Base-by-base conservation (phyloP, 148 eudicot species). In the Rhododendron kiyosumense region DNA sequence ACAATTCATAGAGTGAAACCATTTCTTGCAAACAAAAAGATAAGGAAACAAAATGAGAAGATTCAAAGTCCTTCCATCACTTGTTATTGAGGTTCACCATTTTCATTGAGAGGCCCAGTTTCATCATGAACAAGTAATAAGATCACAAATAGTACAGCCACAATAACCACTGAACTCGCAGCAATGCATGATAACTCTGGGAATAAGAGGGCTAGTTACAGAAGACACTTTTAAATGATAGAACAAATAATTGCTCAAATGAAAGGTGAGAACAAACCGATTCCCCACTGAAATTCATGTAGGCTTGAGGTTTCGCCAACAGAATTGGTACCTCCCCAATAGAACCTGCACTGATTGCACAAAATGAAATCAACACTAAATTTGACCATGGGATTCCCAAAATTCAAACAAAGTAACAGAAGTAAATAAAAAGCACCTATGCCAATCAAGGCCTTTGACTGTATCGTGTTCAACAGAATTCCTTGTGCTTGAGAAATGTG, bases 251-350 rank as follows among this genome's bases (percentile, higher is more conserved):
- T 51, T 57, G 75, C 84, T 57, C 63, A 48, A 75, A 36, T 5
- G 54, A 86, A 85, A 84, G 80, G 12, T 6, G 32, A 86, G 84
- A 88, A 86, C 93, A 46, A 84, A 97, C 99, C 89, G 98, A 90
- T 90, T 97, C 98, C 81, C 98, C 98, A 82, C 98, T 97, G 89
- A 91, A 94, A 87, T 95, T 97, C 98, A 97, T 95, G 89, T 95
- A 95, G 28, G 98, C 90, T 87, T 95, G 99, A 83, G 99, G 99
- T 87, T 97, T 95, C 57, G 93, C 99, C 92, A 97, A 75, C 86
- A 97, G 84, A 81, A 95, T 76, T 0, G 98, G 99, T 41, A 97
- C 98, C 85, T 93, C 92, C 10, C 98, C 96, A 17, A 97, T 92
- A 57, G 98, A 95, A 94, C 99, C 98, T 97, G 98, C 89, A 90